These are phyloP conservation scores for Magnolia officinalis DNA, from an alignment of 164 flowering plant genomes.

Conservation along the genomic window DNA sequence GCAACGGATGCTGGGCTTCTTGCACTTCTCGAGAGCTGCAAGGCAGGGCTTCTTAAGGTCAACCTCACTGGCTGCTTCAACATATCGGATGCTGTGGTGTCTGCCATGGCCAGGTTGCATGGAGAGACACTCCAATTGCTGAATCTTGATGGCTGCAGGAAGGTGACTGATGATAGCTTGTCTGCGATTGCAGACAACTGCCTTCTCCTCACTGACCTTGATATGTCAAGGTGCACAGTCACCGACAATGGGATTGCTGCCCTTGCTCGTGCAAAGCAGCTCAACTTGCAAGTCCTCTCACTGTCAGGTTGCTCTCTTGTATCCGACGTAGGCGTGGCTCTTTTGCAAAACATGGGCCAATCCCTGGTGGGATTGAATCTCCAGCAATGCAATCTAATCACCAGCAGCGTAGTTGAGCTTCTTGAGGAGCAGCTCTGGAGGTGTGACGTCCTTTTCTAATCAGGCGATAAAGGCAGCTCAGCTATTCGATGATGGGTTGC, in stretches of 20 bases:
- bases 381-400: conserved; percentile 53
- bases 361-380: conserved; percentile 71
- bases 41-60: conserved; percentile 50
- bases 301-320: conserved; percentile 58
- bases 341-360: conserved; percentile 42
- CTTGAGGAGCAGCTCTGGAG: conserved; percentile 55
- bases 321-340: conserved; percentile 48
- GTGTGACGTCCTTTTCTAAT: conserved; percentile 67
- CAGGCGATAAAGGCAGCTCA: conserved; percentile 3
- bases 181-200: conserved; percentile 55
- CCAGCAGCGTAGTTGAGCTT: conserved; percentile 37
- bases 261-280: conserved; percentile 38
- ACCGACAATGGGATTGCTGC: conserved; percentile 54
- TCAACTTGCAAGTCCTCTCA: conserved; percentile 55
- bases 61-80: conserved; percentile 51
- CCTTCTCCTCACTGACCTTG: conserved; percentile 50
- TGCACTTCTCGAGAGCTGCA: conserved; percentile 37
- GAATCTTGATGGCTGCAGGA: conserved; percentile 53
- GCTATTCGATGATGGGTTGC: background rate
- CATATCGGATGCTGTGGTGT: conserved; percentile 48
- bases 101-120: conserved; percentile 37
- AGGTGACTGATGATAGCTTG: conserved; percentile 54
- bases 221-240: conserved; percentile 55
- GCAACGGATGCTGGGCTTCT: conserved; percentile 60
- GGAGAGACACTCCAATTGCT: conserved; percentile 56